A percentile compares a stretch with the other conserved stretches of the same genome.
These are phyloP conservation scores for Parasarocladium wereldwijsianum DNA, from an alignment of 2,329 filamentous ascomycete genomes.

Conservation along the genomic window DNA sequence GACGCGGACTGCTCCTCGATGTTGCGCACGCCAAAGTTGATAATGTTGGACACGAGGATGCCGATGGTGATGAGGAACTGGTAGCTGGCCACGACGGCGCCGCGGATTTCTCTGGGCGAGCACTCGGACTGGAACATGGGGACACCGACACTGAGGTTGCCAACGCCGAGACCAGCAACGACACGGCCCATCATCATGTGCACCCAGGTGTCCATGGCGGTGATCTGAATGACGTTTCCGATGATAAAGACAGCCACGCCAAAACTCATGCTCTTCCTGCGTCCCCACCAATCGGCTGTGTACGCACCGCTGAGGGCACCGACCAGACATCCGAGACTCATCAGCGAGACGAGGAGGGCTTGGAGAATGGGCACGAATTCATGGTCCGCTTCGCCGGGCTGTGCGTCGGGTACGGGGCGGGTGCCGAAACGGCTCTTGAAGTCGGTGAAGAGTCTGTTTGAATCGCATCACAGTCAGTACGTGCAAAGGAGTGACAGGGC, in stretches of 20 bases:
- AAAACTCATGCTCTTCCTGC: slow-evolving; percentile 38
- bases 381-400: slow-evolving; percentile 19
- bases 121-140: slow-evolving; percentile 55
- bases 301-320: slow-evolving; percentile 38
- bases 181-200: slow-evolving; percentile 52
- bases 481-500: no score
- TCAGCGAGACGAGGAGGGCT: slow-evolving; percentile 39
- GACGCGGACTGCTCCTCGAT: slow-evolving; percentile 27
- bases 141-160: slow-evolving; percentile 49
- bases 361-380: slow-evolving; percentile 26
- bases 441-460: slow-evolving; percentile 35
- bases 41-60: slow-evolving; percentile 41
- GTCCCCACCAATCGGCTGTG: slow-evolving; percentile 42
- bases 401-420: slow-evolving; percentile 7
- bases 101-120: slow-evolving; percentile 46
- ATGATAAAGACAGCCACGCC: slow-evolving; percentile 43
- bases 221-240: slow-evolving; percentile 53
- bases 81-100: slow-evolving; percentile 52
- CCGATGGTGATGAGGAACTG: slow-evolving; percentile 62
- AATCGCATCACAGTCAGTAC: no score
- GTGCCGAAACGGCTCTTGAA: slow-evolving; percentile 42
- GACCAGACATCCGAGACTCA: slow-evolving; percentile 39
- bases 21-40: slow-evolving; percentile 35
- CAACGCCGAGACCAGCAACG: slow-evolving; percentile 52
- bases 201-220: slow-evolving; percentile 40